phyloP scores from a whole-genome alignment of 176 grass and related monocot genomes.

The Rhynchospora breviuscula region DNA sequence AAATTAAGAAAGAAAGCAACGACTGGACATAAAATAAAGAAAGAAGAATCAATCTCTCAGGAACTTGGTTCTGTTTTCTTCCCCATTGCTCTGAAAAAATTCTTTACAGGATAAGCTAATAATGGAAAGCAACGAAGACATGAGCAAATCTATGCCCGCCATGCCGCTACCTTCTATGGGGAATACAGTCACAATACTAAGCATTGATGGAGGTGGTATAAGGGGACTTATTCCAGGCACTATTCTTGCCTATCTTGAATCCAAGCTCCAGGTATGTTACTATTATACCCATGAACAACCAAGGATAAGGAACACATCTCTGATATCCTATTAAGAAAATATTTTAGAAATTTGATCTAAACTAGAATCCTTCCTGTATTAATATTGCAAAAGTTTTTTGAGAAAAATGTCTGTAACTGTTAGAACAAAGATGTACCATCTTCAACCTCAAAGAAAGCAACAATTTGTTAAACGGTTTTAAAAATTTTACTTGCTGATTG shows the following conservation, averaged over 20 bases:
- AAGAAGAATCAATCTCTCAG: not conserved
- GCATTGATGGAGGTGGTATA: slow-evolving; percentile 64
- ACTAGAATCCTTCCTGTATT: not conserved
- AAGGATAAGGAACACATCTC: not conserved
- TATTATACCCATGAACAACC: not conserved
- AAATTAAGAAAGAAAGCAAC: not conserved
- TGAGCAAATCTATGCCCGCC: too few species aligned
- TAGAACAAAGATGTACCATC: not conserved
- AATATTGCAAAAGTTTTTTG: not conserved
- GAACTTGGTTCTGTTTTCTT: not conserved
- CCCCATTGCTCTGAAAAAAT: too few species aligned
- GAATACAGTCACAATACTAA: slow-evolving; percentile 49
- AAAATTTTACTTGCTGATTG: not conserved
- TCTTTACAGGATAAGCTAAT: not conserved
- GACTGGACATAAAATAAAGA: not conserved
- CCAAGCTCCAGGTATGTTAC: slow-evolving; percentile 47
- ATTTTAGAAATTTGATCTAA: not conserved
- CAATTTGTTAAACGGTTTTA: not conserved
- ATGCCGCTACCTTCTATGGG: slow-evolving; percentile 32
- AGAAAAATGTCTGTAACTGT: not conserved
- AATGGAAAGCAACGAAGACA: not conserved
- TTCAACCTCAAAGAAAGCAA: not conserved
- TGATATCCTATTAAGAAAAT: not conserved
- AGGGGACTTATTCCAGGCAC: slow-evolving; percentile 70
- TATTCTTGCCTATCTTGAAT: slow-evolving; percentile 50